Evolutionary conservation across 441 rosid genomes (phyloP), one percentile per base, ranked within the genome.

Genomic region (Arabidopsis lyrata): DNA sequence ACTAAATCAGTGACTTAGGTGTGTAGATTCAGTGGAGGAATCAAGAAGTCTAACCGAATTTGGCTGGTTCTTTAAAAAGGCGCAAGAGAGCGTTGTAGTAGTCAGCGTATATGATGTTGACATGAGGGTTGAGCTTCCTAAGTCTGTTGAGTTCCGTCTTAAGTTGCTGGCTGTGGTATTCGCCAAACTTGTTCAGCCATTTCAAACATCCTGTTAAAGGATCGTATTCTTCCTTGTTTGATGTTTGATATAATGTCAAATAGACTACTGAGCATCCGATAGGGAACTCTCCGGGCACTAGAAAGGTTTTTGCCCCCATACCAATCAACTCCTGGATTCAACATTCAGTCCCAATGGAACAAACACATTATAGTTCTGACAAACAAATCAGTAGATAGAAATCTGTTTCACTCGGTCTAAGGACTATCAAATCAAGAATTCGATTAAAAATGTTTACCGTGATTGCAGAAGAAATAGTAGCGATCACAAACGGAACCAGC

Each of bases 281-380:
- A 0, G 88, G 86, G 20, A 84, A 57, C 38, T 81, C 72, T 22
- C 90, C 88, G 0, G 88, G 88, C 6, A 84, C 88, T 59, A 86
- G 49, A 20, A 86, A 66, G 44, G 78, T 74, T 75, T 31, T 54
- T 6, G 70, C 74, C 0, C 90, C 90, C 61, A 85, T 67, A 52
- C 63, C 54, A 41, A 86, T 73, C 57, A 86, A 11, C 68, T 81
- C 87, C 88, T 86, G 78, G 73, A 73, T 18, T 24, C 14, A 36
- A 39, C 24, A 64, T 47, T 63, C 5, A 54, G 63, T 39, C 16
- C 36, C 47, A 20, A 63, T 22, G 47, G 6, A 47, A 45, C 56
- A 60, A 39, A 39, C 9, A 18, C 32, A 20, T 38, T 13, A 59
- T 13, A 18, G n/a, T 10, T 10, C 2, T 2, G 22, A 18, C 31